Evolutionary conservation across 306 rosid species (phyloP), one percentile per base, ranked within the genome.

Genomic region (Malus orientalis): DNA sequence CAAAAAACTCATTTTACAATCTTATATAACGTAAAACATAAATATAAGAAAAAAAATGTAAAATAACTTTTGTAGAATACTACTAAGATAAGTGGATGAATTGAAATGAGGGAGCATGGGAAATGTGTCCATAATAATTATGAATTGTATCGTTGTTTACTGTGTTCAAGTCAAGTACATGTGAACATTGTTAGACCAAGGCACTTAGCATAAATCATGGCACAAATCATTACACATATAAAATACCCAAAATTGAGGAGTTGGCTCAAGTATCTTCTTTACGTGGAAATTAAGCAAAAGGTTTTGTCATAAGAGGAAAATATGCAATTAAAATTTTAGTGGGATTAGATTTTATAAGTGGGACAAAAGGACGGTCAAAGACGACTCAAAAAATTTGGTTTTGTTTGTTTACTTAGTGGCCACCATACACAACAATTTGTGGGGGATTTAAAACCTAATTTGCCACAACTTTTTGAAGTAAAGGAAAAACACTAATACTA

Each of bases 181-280:
- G 25, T 29, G 44, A 11, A 9, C 78, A 30, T 44, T 4, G 54
- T 30, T 32, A 51, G 65, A 68, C 64, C 59, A 33, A 32, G 58
- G 32, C 78, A 80, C 73, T 71, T 51, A 70, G 80, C 89, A 58
- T 66, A 77, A 79, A 85, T 88, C 81, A 80, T 85, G 87, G 57
- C 67, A 70, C 32, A 82, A 75, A 76, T 65, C 25, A 59, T 45
- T 30, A 30, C 69, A 51, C 25, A 2, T 27, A 30, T 18, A 64
- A 8, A 32, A 15, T 64, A n/a, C 1, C 18, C n/a, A 27, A 18
- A 8, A 18, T 6, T 13, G 25, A 42, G 11, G 67, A 36, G 1
- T 36, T 36, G 40, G 30, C 49, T 22, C 30, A 16, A 55, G 83
- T 38, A 83, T 86, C 78, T 73, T 30, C 74, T 83, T 83, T 86